These are phyloP conservation scores for Mollisia scopiformis DNA, from an alignment of 2,329 filamentous ascomycete genomes.

Conservation along the genomic window DNA sequence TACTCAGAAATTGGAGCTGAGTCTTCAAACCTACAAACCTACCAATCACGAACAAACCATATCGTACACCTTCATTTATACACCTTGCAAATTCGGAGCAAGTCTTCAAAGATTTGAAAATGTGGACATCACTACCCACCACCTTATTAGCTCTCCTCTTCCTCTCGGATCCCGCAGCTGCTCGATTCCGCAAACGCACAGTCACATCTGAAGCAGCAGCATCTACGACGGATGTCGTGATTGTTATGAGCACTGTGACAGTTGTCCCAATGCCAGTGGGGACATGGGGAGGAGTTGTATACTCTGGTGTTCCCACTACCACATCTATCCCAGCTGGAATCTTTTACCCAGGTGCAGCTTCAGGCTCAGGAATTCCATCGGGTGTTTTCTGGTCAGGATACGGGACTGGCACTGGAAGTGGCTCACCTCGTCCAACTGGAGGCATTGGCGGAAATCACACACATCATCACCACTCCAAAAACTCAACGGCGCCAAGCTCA, in stretches of 20 bases:
- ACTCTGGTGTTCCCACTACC: slow-evolving; percentile 8
- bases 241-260: slow-evolving; percentile 19
- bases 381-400: slow-evolving; percentile 3
- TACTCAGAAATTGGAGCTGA: neutral
- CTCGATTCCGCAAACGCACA: slow-evolving; percentile 11
- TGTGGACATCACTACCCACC: slow-evolving; percentile 23
- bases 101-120: slow-evolving; percentile 19
- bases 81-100: neutral
- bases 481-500: neutral
- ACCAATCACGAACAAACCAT: neutral
- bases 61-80: neutral
- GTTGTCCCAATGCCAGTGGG: slow-evolving; percentile 17
- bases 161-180: slow-evolving; percentile 18
- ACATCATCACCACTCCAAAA: neutral
- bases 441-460: slow-evolving; percentile 5
- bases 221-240: neutral
- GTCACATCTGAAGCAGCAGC: slow-evolving; percentile 6
- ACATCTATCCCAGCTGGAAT: slow-evolving; percentile 15
- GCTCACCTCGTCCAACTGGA: slow-evolving; percentile 18
- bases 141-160: slow-evolving; percentile 26
- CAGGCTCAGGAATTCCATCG: slow-evolving; percentile 6
- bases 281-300: slow-evolving; percentile 10
- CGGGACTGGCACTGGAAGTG: slow-evolving; percentile 13
- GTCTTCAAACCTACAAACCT: neutral
- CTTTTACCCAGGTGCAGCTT: slow-evolving; percentile 11